A percentile compares a stretch with the other conserved stretches of the same genome.
phyloP scores from a whole-genome alignment of 371 early-diverging fungal species.

The Apophysomyces trapeziformis region DNA sequence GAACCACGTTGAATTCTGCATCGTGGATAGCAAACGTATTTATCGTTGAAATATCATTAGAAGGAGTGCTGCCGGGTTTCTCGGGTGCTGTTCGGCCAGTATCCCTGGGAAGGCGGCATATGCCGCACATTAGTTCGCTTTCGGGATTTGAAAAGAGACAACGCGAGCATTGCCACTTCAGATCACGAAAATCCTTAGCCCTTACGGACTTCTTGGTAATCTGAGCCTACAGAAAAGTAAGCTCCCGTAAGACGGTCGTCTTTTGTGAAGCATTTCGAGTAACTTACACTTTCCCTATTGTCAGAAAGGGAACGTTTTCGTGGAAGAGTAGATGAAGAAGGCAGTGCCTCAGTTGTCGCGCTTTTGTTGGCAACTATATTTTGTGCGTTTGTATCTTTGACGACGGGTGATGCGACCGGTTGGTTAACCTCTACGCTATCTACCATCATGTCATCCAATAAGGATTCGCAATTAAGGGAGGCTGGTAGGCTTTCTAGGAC shows the following conservation, averaged over 20 bases:
- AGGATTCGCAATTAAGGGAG: not conserved
- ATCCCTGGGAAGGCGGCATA: slow-evolving; percentile 16
- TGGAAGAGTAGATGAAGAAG: not conserved
- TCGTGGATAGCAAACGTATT: not conserved
- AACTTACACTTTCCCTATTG: not conserved
- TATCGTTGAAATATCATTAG: not conserved
- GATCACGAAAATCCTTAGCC: not conserved
- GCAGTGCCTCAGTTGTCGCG: not conserved
- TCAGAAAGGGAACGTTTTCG: not conserved
- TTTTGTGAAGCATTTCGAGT: not conserved
- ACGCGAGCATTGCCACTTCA: slow-evolving; percentile 20
- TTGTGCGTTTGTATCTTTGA: not conserved
- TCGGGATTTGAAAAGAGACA: slow-evolving; percentile 17
- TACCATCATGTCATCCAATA: slow-evolving; percentile 4
- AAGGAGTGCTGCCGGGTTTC: not conserved
- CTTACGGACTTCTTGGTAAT: not conserved
- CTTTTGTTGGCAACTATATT: not conserved
- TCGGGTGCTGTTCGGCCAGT: not conserved
- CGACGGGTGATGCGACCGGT: not conserved
- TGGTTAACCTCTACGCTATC: not conserved
- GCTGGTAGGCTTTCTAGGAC: not conserved
- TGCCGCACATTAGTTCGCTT: slow-evolving; percentile 19
- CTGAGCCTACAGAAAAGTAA: not conserved
- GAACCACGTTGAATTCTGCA: not conserved
- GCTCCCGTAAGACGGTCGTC: not conserved